Conservation (phyloP, 2,329 filamentous ascomycete genomes). For the Daldinia sp. region DNA sequence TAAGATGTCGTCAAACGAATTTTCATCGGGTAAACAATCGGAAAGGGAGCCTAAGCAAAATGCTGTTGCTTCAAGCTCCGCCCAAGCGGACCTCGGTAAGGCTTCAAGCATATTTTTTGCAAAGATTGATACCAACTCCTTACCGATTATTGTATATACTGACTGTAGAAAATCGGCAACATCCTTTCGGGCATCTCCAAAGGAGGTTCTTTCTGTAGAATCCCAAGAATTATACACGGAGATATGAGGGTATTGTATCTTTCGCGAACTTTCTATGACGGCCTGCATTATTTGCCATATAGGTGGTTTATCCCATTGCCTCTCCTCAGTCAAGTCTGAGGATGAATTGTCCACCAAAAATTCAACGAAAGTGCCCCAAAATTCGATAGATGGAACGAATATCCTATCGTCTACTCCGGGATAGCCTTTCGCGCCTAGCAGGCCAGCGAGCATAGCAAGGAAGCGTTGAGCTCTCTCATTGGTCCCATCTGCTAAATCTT, state of each 20-base stretch:
- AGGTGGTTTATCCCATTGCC: slow-evolving; percentile 66
- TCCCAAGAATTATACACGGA: slow-evolving; percentile 72
- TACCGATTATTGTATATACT: slow-evolving; percentile 69
- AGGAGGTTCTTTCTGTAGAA: slow-evolving; percentile 70
- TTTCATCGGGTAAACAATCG: slow-evolving; percentile 68
- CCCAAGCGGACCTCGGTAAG: slow-evolving; percentile 60
- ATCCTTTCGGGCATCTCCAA: slow-evolving; percentile 78
- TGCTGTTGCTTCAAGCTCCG: slow-evolving; percentile 66
- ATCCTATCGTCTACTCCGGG: slow-evolving; percentile 77
- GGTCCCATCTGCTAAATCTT: slow-evolving; percentile 63
- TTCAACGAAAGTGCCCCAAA: slow-evolving; percentile 82
- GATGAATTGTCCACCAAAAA: slow-evolving; percentile 67
- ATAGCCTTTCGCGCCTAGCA: slow-evolving; percentile 71
- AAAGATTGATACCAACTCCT: slow-evolving; percentile 64
- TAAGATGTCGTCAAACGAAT: slow-evolving; percentile 66
- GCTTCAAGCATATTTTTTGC: slow-evolving; percentile 62
- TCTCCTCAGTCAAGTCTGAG: slow-evolving; percentile 56
- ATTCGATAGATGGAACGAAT: slow-evolving; percentile 78
- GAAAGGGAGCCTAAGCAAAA: slow-evolving; percentile 73
- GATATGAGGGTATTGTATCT: slow-evolving; percentile 71
- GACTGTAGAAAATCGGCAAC: slow-evolving; percentile 80
- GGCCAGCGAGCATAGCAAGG: slow-evolving; percentile 66
- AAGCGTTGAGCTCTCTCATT: slow-evolving; percentile 62
- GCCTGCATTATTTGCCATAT: slow-evolving; percentile 68
- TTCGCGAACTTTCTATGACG: slow-evolving; percentile 72